phyloP scores from a whole-genome alignment of 305 asterid species.

The Plantago rigida region DNA sequence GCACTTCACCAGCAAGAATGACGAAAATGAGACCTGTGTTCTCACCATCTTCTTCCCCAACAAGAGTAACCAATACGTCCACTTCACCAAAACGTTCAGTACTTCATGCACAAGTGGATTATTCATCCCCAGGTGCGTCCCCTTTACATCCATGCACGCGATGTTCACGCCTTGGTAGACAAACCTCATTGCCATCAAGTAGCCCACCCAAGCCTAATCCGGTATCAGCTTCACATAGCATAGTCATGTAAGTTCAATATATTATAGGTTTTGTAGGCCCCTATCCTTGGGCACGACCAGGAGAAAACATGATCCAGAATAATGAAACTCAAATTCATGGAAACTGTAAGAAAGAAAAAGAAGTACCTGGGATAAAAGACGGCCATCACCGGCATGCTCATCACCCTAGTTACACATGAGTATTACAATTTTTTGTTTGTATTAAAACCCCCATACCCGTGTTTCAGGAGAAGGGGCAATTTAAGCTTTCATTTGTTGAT shows the following conservation, averaged over 20 bases:
- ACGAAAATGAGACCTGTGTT: conserved; percentile 22
- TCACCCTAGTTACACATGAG: neutral
- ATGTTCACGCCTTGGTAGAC: conserved; percentile 33
- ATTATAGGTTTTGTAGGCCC: neutral
- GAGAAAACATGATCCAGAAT: neutral
- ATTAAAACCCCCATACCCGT: neutral
- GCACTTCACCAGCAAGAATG: conserved; percentile 33
- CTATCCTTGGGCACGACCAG: neutral
- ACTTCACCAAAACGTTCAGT: conserved; percentile 35
- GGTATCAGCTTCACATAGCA: conserved; percentile 19
- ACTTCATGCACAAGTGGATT: conserved; percentile 23
- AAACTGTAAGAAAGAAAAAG: neutral
- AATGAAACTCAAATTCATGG: neutral
- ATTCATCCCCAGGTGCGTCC: conserved; percentile 35
- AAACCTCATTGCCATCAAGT: conserved; percentile 24
- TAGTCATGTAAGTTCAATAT: conserved; percentile 8
- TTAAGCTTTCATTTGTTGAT: conserved; percentile 11
- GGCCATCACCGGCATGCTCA: neutral
- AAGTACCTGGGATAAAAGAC: conserved; percentile 3
- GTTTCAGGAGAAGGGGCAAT: neutral
- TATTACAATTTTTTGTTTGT: conserved; percentile 18
- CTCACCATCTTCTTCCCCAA: conserved; percentile 32
- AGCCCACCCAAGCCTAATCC: conserved; percentile 26
- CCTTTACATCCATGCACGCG: conserved; percentile 41
- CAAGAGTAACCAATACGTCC: conserved; percentile 26